phyloP scores from a whole-genome alignment of 2,329 filamentous ascomycete species.

The Hymenoscyphus salicellus region DNA sequence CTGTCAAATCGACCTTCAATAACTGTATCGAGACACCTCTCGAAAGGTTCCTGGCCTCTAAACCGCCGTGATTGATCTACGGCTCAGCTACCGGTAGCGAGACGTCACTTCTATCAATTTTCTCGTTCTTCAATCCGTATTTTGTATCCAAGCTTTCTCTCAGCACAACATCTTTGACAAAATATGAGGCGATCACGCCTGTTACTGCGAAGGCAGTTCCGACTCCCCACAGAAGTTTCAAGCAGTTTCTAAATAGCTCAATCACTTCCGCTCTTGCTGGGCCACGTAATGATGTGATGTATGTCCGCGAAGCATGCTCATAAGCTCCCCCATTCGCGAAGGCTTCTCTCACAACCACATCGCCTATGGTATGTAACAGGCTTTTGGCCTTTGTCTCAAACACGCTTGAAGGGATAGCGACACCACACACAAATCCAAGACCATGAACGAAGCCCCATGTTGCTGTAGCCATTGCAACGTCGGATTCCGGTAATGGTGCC shows the following conservation, averaged over 20 bases:
- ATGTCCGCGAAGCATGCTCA: constrained; percentile 3
- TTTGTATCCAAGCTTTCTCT: constrained; percentile 13
- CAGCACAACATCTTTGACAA: constrained; percentile 14
- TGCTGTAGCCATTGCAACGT: constrained; percentile 28
- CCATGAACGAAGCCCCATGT: constrained; percentile 42
- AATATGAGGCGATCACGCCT: constrained; percentile 9
- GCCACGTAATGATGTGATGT: not conserved
- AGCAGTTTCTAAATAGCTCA: not conserved
- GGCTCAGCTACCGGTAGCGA: not conserved
- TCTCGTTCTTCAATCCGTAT: constrained; percentile 10
- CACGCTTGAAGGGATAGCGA: constrained; percentile 38
- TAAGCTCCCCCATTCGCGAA: not conserved
- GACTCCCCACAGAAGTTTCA: constrained; percentile 15
- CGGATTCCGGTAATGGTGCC: constrained; percentile 39
- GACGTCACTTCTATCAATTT: not conserved
- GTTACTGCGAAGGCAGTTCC: constrained; percentile 11
- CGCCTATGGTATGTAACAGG: not conserved
- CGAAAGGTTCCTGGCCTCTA: not conserved
- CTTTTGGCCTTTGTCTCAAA: constrained; percentile 10
- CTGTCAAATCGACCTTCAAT: not conserved
- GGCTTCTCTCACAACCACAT: not conserved
- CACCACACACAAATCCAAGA: constrained; percentile 47
- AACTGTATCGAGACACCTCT: not conserved
- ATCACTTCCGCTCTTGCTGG: not conserved
- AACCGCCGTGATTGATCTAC: not conserved